These are phyloP conservation scores for Botrytis elliptica DNA, from an alignment of 2,329 filamentous ascomycete genomes.

Conservation along the genomic window DNA sequence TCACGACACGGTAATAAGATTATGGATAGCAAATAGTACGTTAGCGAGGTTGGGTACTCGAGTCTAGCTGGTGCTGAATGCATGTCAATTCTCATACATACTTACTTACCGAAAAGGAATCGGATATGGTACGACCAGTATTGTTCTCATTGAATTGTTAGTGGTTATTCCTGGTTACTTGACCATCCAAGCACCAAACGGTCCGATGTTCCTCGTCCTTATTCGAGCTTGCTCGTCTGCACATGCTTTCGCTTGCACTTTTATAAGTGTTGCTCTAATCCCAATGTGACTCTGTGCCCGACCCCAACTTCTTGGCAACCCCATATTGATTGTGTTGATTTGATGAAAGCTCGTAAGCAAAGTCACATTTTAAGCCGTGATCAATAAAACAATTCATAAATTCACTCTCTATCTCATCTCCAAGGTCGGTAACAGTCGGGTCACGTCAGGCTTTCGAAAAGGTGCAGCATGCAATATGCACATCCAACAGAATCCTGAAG, in stretches of 20 bases:
- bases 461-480: slow-evolving; percentile 18
- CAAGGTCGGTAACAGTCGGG: slow-evolving; percentile 16
- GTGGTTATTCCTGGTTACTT: not conserved
- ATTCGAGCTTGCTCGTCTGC: slow-evolving; percentile 18
- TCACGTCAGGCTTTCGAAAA: slow-evolving; percentile 18
- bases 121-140: slow-evolving; percentile 3
- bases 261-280: slow-evolving; percentile 9
- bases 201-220: slow-evolving; percentile 24
- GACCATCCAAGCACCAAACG: slow-evolving; percentile 19
- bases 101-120: not conserved
- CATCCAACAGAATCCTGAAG: slow-evolving; percentile 6
- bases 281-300: slow-evolving; percentile 19
- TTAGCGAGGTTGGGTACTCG: slow-evolving; percentile 1
- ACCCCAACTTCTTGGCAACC: slow-evolving; percentile 15
- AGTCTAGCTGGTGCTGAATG: not conserved
- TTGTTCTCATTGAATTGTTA: not conserved
- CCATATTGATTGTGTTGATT: slow-evolving; percentile 14
- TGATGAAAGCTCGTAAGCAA: slow-evolving; percentile 13
- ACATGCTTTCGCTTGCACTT: slow-evolving; percentile 10
- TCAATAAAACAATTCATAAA: slow-evolving; percentile 11
- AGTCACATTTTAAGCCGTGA: slow-evolving; percentile 13
- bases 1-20: not conserved
- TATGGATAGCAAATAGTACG: not conserved
- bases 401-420: slow-evolving; percentile 12
- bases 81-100: slow-evolving; percentile 14